A percentile compares a stretch with the other conserved stretches of the same genome.
phyloP scores from a whole-genome alignment of 495 filamentous ascomycete species.

The Daldinia vernicosa region DNA sequence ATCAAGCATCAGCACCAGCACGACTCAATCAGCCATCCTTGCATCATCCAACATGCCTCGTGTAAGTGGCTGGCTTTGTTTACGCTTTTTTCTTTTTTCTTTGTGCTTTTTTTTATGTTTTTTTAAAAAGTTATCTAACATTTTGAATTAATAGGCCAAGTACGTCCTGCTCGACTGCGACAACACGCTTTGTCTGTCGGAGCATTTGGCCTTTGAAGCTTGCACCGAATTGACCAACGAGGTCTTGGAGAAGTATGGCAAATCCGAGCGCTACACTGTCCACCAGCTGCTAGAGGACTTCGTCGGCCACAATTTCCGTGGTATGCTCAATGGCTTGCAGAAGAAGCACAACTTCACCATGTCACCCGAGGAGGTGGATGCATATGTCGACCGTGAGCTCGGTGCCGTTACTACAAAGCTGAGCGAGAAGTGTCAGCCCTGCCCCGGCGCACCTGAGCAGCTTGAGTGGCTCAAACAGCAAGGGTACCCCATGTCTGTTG shows the following conservation, averaged over 20 bases:
- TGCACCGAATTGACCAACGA: slow-evolving; percentile 94
- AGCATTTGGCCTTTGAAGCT: slow-evolving; percentile 91
- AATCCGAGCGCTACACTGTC: slow-evolving; percentile 79
- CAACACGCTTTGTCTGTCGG: slow-evolving; percentile 95
- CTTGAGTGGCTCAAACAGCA: slow-evolving; percentile 69
- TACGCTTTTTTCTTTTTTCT: not conserved
- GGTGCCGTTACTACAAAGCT: slow-evolving; percentile 87
- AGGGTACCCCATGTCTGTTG: slow-evolving; percentile 81
- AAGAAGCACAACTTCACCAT: slow-evolving; percentile 79
- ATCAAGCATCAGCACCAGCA: slow-evolving; percentile 12
- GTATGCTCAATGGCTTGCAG: slow-evolving; percentile 78
- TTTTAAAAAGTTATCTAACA: slow-evolving; percentile 20
- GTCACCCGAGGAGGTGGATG: slow-evolving; percentile 71
- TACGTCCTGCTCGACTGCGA: slow-evolving; percentile 95
- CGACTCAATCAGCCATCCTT: slow-evolving; percentile 15
- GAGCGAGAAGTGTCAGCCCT: slow-evolving; percentile 71
- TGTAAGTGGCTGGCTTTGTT: slow-evolving; percentile 37
- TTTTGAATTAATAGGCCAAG: slow-evolving; percentile 64
- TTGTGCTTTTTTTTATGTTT: not conserved
- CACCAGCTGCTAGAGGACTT: slow-evolving; percentile 84
- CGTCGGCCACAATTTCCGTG: slow-evolving; percentile 96
- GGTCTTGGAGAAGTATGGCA: slow-evolving; percentile 73
- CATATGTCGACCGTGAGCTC: slow-evolving; percentile 81
- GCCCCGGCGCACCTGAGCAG: slow-evolving; percentile 74
- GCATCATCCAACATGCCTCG: slow-evolving; percentile 47